Percentiles rank a stretch among this genome's conserved stretches.
Conservation (phyloP, 78 protist species). For the Diacronema lutheri region DNA sequence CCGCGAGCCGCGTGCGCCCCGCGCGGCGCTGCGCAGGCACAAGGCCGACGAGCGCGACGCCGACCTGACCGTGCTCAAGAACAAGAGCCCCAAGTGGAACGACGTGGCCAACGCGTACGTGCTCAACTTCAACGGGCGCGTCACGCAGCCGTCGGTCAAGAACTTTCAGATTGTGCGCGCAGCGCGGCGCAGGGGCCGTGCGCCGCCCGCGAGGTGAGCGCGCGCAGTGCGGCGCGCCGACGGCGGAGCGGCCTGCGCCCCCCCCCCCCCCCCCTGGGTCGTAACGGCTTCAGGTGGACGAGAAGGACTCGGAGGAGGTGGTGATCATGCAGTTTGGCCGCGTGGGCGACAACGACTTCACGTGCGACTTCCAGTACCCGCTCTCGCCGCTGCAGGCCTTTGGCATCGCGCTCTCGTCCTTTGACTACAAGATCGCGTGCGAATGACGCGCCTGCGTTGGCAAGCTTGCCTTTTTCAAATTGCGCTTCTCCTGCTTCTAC, state of each 20-base stretch:
- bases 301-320: neutral
- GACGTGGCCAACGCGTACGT: slow-evolving; percentile 59
- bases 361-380: slow-evolving; percentile 36
- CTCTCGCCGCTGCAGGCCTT: slow-evolving; percentile 46
- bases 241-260: no score
- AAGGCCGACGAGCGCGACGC: neutral
- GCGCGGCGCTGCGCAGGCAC: no score
- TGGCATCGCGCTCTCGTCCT: slow-evolving; percentile 31
- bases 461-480: no score
- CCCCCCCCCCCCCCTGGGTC: no score
- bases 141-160: slow-evolving; percentile 74
- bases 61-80: neutral
- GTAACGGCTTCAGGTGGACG: no score
- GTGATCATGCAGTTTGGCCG: slow-evolving; percentile 46
- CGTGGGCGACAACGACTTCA: slow-evolving; percentile 42
- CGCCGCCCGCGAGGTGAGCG: no score
- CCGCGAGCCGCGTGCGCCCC: no score
- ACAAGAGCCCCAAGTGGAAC: slow-evolving; percentile 46
- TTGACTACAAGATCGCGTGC: slow-evolving; percentile 58
- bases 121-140: slow-evolving; percentile 75
- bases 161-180: slow-evolving; percentile 74
- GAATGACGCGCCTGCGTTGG: slow-evolving; percentile 24
- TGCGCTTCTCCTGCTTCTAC: no score
- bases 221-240: no score
- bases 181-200: no score